Evolutionary conservation across 805 yeast genomes (phyloP).

Genomic region (Schizosaccharomyces osmophilus): DNA sequence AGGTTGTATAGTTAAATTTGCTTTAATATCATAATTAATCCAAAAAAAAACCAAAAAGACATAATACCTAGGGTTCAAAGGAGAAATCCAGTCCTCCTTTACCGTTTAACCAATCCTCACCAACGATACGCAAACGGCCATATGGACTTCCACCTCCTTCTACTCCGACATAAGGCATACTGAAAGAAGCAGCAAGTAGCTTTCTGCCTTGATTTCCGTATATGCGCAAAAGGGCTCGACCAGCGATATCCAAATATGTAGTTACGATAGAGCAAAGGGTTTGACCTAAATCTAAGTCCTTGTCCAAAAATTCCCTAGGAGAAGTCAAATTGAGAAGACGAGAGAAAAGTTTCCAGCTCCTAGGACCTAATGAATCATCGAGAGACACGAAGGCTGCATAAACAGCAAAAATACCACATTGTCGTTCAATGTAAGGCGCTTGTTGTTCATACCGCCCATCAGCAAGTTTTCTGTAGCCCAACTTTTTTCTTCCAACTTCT

Average conservation of each 20-base stretch:
- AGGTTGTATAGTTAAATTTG: too few species aligned
- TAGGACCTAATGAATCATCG: neutral
- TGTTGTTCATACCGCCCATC: conserved; percentile 29
- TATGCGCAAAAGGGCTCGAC: neutral
- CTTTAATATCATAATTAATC: neutral
- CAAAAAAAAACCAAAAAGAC: neutral
- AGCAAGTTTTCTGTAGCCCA: conserved; percentile 54
- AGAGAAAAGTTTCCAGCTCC: neutral
- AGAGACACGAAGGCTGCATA: conserved; percentile 41
- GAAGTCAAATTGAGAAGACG: neutral
- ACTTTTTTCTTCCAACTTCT: conserved; percentile 51
- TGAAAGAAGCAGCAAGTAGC: neutral
- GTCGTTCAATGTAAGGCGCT: conserved; percentile 54
- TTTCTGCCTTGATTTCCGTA: neutral
- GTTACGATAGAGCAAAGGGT: neutral
- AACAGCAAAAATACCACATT: conserved; percentile 63
- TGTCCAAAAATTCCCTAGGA: neutral
- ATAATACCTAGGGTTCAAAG: neutral
- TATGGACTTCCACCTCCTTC: conserved; percentile 1
- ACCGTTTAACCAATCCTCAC: neutral
- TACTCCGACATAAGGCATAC: neutral
- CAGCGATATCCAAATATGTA: conserved; percentile 1
- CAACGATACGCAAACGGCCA: conserved; percentile 1
- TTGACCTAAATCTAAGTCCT: neutral
- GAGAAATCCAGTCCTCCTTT: neutral